Evolutionary conservation across 345 rosid species (phyloP).

Genomic region (Hibiscus mutabilis): DNA sequence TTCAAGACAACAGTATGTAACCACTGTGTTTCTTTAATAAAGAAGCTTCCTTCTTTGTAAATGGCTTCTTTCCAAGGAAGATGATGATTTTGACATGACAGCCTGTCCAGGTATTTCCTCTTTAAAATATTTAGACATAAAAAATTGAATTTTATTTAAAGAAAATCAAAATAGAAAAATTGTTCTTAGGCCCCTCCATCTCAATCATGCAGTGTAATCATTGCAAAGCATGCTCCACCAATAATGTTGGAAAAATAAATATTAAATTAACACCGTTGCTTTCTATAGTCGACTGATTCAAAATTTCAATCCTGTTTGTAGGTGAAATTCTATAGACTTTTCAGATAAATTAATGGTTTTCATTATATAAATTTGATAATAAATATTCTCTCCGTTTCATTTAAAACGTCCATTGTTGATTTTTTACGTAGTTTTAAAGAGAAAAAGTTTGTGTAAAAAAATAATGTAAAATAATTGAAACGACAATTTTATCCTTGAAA

Average conservation of each 20-base stretch:
- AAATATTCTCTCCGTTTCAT: no score
- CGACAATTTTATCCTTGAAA: no score
- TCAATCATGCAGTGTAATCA: neutral
- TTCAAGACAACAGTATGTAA: neutral
- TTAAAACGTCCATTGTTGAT: no score
- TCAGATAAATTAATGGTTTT: neutral
- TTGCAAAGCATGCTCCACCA: neutral
- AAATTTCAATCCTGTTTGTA: neutral
- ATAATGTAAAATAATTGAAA: no score
- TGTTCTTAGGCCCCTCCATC: neutral
- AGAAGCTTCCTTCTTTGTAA: slow-evolving; percentile 4
- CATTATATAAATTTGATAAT: no score
- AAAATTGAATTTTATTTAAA: no score
- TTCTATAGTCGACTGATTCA: neutral
- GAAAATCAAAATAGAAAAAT: neutral
- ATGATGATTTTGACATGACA: neutral
- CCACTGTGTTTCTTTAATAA: neutral
- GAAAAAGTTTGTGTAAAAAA: no score
- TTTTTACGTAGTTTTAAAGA: no score
- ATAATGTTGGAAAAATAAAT: neutral
- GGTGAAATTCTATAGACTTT: neutral
- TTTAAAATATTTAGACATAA: no score
- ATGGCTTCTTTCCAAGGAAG: neutral
- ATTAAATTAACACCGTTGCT: neutral
- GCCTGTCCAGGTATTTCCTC: no score